These are phyloP conservation scores for Xylariaceae sp. DNA, from an alignment of 2,329 filamentous ascomycete genomes.

Conservation along the genomic window DNA sequence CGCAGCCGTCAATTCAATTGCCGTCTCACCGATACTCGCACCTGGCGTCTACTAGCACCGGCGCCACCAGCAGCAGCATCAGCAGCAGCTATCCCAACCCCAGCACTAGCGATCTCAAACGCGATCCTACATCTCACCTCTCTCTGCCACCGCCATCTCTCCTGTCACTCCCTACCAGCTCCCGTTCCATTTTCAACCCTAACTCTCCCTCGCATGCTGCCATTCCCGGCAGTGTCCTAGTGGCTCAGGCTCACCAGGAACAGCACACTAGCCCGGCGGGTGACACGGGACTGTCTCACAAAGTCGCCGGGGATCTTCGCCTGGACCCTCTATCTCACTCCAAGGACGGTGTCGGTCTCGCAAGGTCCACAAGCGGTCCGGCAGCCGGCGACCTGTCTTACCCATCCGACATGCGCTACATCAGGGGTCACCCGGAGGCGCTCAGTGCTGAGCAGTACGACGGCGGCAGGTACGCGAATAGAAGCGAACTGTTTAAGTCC, in stretches of 20 bases:
- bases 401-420: slow-evolving; percentile 26
- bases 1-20: not conserved
- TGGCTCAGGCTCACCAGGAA: slow-evolving; percentile 3
- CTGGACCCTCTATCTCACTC: slow-evolving; percentile 9
- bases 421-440: slow-evolving; percentile 38
- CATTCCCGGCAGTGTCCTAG: slow-evolving; percentile 2
- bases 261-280: slow-evolving; percentile 1
- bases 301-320: slow-evolving; percentile 1
- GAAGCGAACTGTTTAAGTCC: slow-evolving; percentile 19
- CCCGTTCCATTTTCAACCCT: slow-evolving; percentile 12
- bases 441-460: slow-evolving; percentile 45
- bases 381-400: slow-evolving; percentile 8
- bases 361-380: slow-evolving; percentile 3
- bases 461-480: slow-evolving; percentile 29
- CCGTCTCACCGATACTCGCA: not conserved
- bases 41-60: no score
- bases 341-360: slow-evolving; percentile 1
- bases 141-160: slow-evolving; percentile 1
- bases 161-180: not conserved
- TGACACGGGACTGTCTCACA: slow-evolving; percentile 10
- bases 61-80: no score
- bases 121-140: not conserved
- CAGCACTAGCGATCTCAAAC: not conserved
- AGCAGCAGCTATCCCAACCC: not conserved
- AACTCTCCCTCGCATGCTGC: slow-evolving; percentile 6